A percentile compares a stretch with the other conserved stretches of the same genome.
Evolutionary conservation across 805 yeast species (phyloP).

Genomic region (Hanseniaspora pseudoguilliermondii): DNA sequence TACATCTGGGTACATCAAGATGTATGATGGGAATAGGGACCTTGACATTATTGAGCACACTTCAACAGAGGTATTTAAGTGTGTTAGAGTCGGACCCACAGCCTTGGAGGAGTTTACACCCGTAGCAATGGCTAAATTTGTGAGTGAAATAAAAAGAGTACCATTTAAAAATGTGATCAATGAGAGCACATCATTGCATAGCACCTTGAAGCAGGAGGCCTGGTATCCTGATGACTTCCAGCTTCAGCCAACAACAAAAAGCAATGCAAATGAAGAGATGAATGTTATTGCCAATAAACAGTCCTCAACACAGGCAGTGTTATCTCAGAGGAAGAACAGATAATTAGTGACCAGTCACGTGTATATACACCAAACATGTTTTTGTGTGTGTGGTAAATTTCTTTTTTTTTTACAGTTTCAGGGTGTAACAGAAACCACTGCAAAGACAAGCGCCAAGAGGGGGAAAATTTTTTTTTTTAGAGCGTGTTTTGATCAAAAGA

Average conservation of each 20-base stretch:
- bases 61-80: not conserved
- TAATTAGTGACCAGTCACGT: not conserved
- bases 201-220: not conserved
- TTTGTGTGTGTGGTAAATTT: not conserved
- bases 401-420: not conserved
- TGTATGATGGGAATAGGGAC: slow-evolving; percentile 5
- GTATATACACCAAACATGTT: not conserved
- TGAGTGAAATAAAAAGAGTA: slow-evolving; percentile 2
- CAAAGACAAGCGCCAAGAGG: not conserved
- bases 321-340: not conserved
- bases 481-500: no score
- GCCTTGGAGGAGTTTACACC: slow-evolving; percentile 3
- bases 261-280: not conserved
- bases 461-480: not conserved
- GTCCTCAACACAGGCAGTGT: not conserved
- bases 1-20: not conserved
- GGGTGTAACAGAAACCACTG: no score
- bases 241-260: not conserved
- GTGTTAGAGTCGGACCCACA: slow-evolving; percentile 2
- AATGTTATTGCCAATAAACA: not conserved
- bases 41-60: not conserved
- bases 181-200: not conserved
- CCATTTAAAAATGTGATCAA: not conserved
- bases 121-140: not conserved
- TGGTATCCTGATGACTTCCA: slow-evolving; percentile 1